Conservation (phyloP, 2,329 filamentous ascomycete genomes). For the Fusarium virguliforme region DNA sequence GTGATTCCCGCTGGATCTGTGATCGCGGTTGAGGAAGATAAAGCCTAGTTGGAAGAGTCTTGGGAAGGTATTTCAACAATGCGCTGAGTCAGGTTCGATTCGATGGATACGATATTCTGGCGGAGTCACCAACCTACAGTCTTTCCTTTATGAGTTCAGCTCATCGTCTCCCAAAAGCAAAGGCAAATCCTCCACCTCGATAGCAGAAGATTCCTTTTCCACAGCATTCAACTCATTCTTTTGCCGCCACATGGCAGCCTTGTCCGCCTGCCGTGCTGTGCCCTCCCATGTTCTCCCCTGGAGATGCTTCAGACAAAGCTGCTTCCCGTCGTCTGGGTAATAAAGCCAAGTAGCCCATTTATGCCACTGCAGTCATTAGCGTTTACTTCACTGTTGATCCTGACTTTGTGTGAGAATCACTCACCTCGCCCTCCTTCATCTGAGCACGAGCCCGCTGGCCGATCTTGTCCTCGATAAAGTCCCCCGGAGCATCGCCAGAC, state of each 20-base stretch:
- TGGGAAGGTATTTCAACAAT: no score
- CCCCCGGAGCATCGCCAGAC: slow-evolving; percentile 66
- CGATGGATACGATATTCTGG: no score
- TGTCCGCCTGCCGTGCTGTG: slow-evolving; percentile 37
- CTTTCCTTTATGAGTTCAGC: background rate
- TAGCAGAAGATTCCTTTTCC: background rate
- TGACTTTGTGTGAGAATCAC: background rate
- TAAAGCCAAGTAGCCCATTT: slow-evolving; percentile 72
- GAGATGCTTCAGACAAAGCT: slow-evolving; percentile 66
- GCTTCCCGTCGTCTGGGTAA: slow-evolving; percentile 64
- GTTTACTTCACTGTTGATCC: rapidly evolving
- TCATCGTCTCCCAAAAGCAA: background rate
- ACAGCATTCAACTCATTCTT: slow-evolving; percentile 16
- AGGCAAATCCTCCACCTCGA: slow-evolving; percentile 9
- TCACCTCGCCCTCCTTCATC: slow-evolving; percentile 67
- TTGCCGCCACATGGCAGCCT: slow-evolving; percentile 41
- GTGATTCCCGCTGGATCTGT: background rate
- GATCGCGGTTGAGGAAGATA: background rate
- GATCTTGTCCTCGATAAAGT: slow-evolving; percentile 71
- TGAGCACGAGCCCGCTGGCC: slow-evolving; percentile 69
- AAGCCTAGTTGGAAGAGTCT: no score
- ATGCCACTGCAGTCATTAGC: slow-evolving; percentile 55
- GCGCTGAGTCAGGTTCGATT: no score
- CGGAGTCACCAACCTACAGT: background rate
- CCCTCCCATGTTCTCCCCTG: slow-evolving; percentile 68